Conservation (phyloP, 2,329 filamentous ascomycete species). For the Ophiostoma quercus region DNA sequence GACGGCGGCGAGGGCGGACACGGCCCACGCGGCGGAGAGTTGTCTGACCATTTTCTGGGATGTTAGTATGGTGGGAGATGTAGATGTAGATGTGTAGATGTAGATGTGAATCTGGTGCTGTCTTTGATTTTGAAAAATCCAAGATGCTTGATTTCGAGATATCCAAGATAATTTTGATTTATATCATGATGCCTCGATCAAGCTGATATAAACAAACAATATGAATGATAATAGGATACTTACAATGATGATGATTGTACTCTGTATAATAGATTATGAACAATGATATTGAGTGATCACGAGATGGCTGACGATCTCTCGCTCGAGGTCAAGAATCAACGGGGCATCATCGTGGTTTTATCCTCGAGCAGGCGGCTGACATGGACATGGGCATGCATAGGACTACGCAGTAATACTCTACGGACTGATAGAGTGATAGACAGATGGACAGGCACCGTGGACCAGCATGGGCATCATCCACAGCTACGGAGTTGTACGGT, state of each 20-base stretch:
- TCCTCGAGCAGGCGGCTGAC: neutral
- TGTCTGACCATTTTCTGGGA: constrained; percentile 22
- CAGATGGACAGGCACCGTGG: neutral
- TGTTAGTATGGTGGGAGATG: neutral
- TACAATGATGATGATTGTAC: neutral
- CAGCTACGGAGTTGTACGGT: neutral
- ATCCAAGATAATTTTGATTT: too few relatives aligned
- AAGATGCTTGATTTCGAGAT: too few relatives aligned
- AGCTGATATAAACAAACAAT: too few relatives aligned
- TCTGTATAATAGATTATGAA: neutral
- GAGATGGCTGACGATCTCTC: neutral
- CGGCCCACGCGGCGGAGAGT: constrained; percentile 18
- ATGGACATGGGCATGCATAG: neutral
- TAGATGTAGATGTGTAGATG: neutral
- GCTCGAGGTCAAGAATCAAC: neutral
- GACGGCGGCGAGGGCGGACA: constrained; percentile 24
- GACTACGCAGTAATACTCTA: too few relatives aligned
- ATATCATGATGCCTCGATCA: too few relatives aligned
- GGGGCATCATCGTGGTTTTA: constrained; percentile 13
- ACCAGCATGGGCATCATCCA: neutral
- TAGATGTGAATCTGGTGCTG: neutral
- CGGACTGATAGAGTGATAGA: neutral
- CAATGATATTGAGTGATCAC: neutral
- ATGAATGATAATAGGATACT: neutral
- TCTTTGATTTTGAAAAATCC: neutral